Evolutionary conservation across 768 basidiomycete species (phyloP), one percentile per base, ranked within the genome.

Genomic region (Rhizopogon vinicolor): DNA sequence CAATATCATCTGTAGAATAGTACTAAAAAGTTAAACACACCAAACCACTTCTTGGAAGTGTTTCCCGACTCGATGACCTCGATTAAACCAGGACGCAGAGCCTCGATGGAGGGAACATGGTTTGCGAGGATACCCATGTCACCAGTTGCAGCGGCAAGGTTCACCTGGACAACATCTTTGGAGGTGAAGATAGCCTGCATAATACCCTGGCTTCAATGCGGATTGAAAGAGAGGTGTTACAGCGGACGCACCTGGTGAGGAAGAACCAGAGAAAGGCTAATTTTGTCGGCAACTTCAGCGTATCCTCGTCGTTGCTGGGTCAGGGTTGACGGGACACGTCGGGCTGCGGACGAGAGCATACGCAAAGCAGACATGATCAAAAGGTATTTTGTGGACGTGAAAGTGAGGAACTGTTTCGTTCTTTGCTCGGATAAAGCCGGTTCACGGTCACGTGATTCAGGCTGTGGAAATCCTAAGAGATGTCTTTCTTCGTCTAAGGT

Each of bases 81-180:
- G 52, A 99, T 78, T 55, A 98, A 80, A 69, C 97, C 97, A 41
- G 97, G 89, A 68, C 91, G 90, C 53, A 99, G 80, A 46, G 96
- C 81, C 73, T 99, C 97, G 56, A 98, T 89, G n/a, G 93, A 90
- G 31, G 97, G 89, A 53, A 98, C 94, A 75, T 99, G 97, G 81
- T 96, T 97, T 64, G 96, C 93, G 58, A 99, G 86, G 65, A 99
- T 91, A 79, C 97, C 97, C 94, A 98, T 98, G 74, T 98, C 95
- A 66, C 97, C 97, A 3, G 92, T 87, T 53, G 87, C 91, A 41
- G 94, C 97, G 37, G 94, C 77, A 64, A 98, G 77, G 77, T 98
- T 98, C 63, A 99, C 96, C 74, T 98, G 96, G 19, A 91, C 84
- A 56, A 98, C 96, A 72, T 95, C 95, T 63, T 84, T 72, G 22